Percentiles rank a stretch among this genome's conserved stretches.
Evolutionary conservation across 1,139 yeast species (phyloP).

Genomic region (Pichia cactophila): DNA sequence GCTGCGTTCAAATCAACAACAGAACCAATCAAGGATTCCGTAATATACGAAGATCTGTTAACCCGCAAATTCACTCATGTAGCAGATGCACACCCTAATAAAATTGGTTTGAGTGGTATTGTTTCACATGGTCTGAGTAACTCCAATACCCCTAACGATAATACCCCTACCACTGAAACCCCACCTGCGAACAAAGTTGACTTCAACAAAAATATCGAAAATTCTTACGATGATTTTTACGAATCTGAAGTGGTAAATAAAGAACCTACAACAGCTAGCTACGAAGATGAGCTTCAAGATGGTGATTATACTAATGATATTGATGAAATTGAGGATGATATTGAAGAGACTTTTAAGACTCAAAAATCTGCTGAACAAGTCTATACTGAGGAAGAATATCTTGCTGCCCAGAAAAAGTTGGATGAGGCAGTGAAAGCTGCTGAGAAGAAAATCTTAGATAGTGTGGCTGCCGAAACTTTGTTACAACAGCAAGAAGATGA

Average conservation of each 20-base stretch:
- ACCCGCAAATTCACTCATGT: slow-evolving; percentile 3
- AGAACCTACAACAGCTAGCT: background rate
- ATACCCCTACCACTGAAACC: background rate
- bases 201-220: background rate
- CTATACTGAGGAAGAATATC: slow-evolving; percentile 20
- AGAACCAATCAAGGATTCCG: slow-evolving; percentile 12
- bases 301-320: slow-evolving; percentile 11
- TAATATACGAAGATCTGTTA: slow-evolving; percentile 8
- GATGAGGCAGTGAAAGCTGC: slow-evolving; percentile 22
- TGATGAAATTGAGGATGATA: slow-evolving; percentile 4
- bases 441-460: slow-evolving; percentile 21
- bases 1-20: slow-evolving; percentile 16
- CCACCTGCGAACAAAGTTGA: background rate
- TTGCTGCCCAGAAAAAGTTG: slow-evolving; percentile 21
- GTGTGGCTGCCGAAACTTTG: slow-evolving; percentile 10
- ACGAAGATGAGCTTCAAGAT: slow-evolving; percentile 6
- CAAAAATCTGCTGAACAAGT: background rate
- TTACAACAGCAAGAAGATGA: slow-evolving; percentile 13
- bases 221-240: slow-evolving; percentile 1
- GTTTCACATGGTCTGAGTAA: background rate
- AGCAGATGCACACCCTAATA: background rate
- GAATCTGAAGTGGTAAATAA: slow-evolving; percentile 2
- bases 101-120: background rate
- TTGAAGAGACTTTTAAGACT: background rate
- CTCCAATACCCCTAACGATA: background rate